These are phyloP conservation scores for Aspergillus avenaceus DNA, from an alignment of 495 filamentous ascomycete species.

Conservation along the genomic window DNA sequence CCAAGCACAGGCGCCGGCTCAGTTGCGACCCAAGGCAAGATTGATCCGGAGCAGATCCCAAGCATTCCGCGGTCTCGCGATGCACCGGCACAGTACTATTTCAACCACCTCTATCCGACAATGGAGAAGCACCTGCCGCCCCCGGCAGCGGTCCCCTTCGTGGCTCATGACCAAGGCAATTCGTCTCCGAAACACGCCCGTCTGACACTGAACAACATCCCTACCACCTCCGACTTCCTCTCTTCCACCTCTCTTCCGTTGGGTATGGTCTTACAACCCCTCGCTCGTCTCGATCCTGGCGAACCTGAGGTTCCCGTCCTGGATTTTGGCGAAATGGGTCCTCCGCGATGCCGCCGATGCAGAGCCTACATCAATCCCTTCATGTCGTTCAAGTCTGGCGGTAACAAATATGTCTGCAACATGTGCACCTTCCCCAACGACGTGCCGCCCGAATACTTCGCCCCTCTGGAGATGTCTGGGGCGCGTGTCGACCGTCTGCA, in stretches of 20 bases:
- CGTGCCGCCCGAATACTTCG: slow-evolving; percentile 87
- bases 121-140: slow-evolving; percentile 89
- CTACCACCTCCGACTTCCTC: slow-evolving; percentile 75
- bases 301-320: slow-evolving; percentile 87
- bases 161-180: slow-evolving; percentile 93
- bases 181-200: slow-evolving; percentile 92
- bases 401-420: slow-evolving; percentile 96
- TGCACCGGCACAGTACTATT: slow-evolving; percentile 73
- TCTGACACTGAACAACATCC: slow-evolving; percentile 88
- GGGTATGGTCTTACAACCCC: slow-evolving; percentile 83
- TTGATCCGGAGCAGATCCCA: slow-evolving; percentile 91
- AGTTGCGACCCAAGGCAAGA: slow-evolving; percentile 63
- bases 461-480: slow-evolving; percentile 82
- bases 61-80: slow-evolving; percentile 87
- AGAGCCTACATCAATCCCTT: slow-evolving; percentile 98
- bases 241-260: slow-evolving; percentile 75
- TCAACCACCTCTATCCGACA: slow-evolving; percentile 84
- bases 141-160: slow-evolving; percentile 83
- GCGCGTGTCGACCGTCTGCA: slow-evolving; percentile 84
- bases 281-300: slow-evolving; percentile 78
- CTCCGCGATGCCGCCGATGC: slow-evolving; percentile 89
- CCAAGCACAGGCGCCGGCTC: slow-evolving; percentile 30
- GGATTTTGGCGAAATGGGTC: slow-evolving; percentile 90
- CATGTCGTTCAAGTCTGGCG: slow-evolving; percentile 92
- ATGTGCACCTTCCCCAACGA: slow-evolving; percentile 98